phyloP scores from a whole-genome alignment of 2,329 filamentous ascomycete genomes.

The Chrysosporium queenslandicum region DNA sequence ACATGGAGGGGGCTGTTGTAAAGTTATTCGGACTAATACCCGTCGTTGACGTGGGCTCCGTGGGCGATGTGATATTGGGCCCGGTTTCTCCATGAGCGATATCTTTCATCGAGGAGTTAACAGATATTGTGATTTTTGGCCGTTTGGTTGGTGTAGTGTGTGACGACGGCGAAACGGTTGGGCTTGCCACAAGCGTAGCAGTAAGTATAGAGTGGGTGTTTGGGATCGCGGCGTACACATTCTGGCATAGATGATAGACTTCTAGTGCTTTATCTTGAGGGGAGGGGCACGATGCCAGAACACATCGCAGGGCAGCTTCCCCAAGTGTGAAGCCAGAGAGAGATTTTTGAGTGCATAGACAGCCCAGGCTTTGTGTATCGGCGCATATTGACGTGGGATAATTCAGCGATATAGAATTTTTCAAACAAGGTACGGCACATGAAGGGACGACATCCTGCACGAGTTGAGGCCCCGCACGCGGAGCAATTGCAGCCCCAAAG shows the following conservation, averaged over 20 bases:
- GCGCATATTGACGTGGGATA: conserved; percentile 45
- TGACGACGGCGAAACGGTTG: conserved; percentile 15
- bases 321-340: conserved; percentile 56
- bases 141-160: background rate
- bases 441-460: conserved; percentile 38
- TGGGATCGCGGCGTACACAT: conserved; percentile 41
- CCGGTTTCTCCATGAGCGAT: background rate
- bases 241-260: conserved; percentile 49
- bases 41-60: background rate
- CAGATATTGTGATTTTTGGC: background rate
- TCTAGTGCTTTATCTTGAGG: conserved; percentile 37
- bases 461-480: conserved; percentile 19
- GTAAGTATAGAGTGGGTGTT: conserved; percentile 44
- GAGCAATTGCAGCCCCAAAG: conserved; percentile 16
- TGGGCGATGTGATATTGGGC: background rate
- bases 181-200: conserved; percentile 14
- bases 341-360: conserved; percentile 53
- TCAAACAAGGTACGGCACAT: conserved; percentile 54
- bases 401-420: conserved; percentile 52
- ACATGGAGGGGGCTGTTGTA: background rate
- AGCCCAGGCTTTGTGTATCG: conserved; percentile 45
- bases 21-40: background rate
- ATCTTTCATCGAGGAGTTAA: conserved; percentile 2
- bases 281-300: conserved; percentile 48
- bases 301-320: conserved; percentile 61